Percentiles rank a stretch among this genome's conserved stretches.
These are phyloP conservation scores for Pezicula neosporulosa DNA, from an alignment of 2,329 filamentous ascomycete species.

Conservation along the genomic window DNA sequence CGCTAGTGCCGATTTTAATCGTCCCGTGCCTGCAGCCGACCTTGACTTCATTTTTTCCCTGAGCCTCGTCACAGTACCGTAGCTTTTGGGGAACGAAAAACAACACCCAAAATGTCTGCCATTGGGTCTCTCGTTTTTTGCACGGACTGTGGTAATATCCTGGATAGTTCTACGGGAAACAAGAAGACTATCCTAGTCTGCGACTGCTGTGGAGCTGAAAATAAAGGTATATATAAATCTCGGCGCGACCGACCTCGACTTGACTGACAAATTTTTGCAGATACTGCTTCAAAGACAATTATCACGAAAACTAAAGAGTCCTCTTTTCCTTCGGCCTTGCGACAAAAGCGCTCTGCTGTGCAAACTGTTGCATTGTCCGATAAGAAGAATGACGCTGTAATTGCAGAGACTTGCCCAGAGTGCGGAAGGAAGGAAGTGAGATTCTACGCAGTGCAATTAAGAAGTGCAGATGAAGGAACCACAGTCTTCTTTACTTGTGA, in stretches of 20 bases:
- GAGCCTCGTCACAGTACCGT: neutral
- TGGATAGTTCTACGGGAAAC: slow-evolving; percentile 76
- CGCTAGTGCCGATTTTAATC: neutral
- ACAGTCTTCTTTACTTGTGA: slow-evolving; percentile 89
- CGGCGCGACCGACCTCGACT: neutral
- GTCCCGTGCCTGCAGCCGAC: neutral
- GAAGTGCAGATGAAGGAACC: slow-evolving; percentile 91
- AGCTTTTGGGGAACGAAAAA: neutral
- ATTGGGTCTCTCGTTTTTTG: slow-evolving; percentile 93
- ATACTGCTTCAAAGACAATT: slow-evolving; percentile 72
- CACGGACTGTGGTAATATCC: slow-evolving; percentile 84
- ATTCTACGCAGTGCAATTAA: slow-evolving; percentile 80
- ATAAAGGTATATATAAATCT: slow-evolving; percentile 60
- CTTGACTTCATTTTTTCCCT: neutral
- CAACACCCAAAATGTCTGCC: slow-evolving; percentile 64
- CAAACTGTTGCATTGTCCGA: slow-evolving; percentile 78
- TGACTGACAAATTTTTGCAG: slow-evolving; percentile 28
- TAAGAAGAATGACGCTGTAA: slow-evolving; percentile 68
- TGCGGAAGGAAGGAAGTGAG: slow-evolving; percentile 81
- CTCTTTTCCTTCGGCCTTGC: slow-evolving; percentile 85
- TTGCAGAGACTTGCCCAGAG: slow-evolving; percentile 69
- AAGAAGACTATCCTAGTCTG: slow-evolving; percentile 75
- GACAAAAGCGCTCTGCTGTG: slow-evolving; percentile 82
- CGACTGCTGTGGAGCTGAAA: slow-evolving; percentile 81
- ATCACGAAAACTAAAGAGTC: slow-evolving; percentile 82